phyloP scores from a whole-genome alignment of 208 protist species.

The Trichomonas tenax region DNA sequence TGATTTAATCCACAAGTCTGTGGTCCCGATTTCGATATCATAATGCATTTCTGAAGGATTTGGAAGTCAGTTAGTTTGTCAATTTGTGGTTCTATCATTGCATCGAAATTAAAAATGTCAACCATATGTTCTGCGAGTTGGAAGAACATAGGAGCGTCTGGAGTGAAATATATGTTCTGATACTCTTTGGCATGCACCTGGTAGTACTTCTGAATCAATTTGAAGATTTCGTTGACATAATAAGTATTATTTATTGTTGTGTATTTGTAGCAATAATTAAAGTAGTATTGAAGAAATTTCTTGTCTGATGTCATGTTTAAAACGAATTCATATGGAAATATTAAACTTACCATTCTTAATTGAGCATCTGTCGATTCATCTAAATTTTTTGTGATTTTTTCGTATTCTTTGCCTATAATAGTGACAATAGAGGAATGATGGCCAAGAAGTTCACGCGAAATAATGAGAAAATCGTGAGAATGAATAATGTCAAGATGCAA shows the following conservation, averaged over 20 bases:
- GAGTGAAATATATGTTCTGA: neutral
- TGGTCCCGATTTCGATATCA: neutral
- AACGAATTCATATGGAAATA: conserved; percentile 1
- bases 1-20: neutral
- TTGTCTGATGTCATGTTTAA: neutral
- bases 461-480: neutral
- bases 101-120: neutral
- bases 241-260: neutral
- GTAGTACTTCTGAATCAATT: neutral
- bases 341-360: neutral
- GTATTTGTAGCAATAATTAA: neutral
- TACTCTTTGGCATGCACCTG: too few species aligned
- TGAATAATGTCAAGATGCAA: neutral
- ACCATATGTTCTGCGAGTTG: neutral
- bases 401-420: neutral
- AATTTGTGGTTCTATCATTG: neutral
- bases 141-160: neutral
- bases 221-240: neutral
- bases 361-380: neutral
- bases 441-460: neutral
- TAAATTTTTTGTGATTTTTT: neutral
- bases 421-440: neutral
- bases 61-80: neutral
- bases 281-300: neutral
- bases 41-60: neutral